Evolutionary conservation across 176 grass and related monocot genomes (phyloP), one percentile per base, ranked within the genome.

Genomic region (Lolium rigidum): DNA sequence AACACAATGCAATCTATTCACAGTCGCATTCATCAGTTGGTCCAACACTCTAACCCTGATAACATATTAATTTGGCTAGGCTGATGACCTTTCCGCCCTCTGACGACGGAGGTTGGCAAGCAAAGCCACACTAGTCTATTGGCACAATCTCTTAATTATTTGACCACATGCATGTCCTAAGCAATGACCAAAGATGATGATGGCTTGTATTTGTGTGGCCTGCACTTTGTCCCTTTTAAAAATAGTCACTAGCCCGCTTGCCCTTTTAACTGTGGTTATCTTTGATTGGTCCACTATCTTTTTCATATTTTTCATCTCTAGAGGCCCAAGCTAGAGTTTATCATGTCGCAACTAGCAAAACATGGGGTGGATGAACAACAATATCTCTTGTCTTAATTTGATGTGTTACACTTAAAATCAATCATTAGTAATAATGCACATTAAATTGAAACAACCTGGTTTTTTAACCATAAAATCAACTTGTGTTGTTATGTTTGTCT

Each of bases 131-230:
- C 57, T 84, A 68, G 58, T 80, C 63, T 61, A 90, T 43, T 60
- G 56, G 63, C 52, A 60, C 51, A 31, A 25, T 43, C 76, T 55
- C 10, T 80, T 84, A 58, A 80, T 90, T 76, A 84, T 87, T 80
- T 84, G 89, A 69, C 49, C 75, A 90, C 80, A 83, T 83, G 84
- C 80, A 83, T 80, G 67, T 80, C 67, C 76, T 80, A 90, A 84
- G 85, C 68, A 84, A 80, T 75, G 81, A 69, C 76, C 43, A 58
- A 58, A 83, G 50, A 75, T 18, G 76, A 90, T 74, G 72, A 71
- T 44, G 62, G 13, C 77, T 68, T 81, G 83, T n/a, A 49, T 82
- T 52, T 28, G 60, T 86, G 63, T 75, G 59, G 41, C 25, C 25
- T 58, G 60, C 1, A 25, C 68, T 58, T 73, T 87, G 81, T 91